Evolutionary conservation across 1,139 yeast species (phyloP), one percentile per base, ranked within the genome.

Genomic region (Blastobotrys arbuscula): DNA sequence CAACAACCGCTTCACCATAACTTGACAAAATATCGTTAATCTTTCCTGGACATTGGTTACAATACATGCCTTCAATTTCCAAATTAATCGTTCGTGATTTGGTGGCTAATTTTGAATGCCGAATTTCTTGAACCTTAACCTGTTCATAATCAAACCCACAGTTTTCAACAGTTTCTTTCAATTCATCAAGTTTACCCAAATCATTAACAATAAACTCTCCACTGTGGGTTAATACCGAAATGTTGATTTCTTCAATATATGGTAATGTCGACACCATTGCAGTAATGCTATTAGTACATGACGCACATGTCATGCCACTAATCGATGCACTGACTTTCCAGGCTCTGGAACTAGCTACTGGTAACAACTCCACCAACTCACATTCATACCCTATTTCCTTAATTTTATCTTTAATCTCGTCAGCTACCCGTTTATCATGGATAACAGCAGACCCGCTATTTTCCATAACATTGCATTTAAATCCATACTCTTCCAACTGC

Each of bases 241-340:
- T 72, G 10, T 77, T 77, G 34, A 73, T 69, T 26, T 77, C 80
- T 15, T 73, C 64, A 2, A 84, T 75, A 61, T 77, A 81, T 0
- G 79, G 77, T 35, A 82, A 64, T 6, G 71, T 75, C 5, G 70
- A 60, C 1, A 79, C 76, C 0, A 81, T 77, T 18, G 71, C 65
- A 9, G 69, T 65, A 30, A 84, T 78, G 0, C 88, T 70, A 44
- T 72, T 72, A 1, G 80, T 79, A 63, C 94, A 84, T 0, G 88
- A 79, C 5, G 85, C 80, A 67, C 92, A 84, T 0, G 89, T 79
- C 65, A 84, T 83, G 3, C 92, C 92, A 3, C 83, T 85, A 45
- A 84, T 77, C 0, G 79, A 66, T 1, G 87, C 88, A 8, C 73
- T 69, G 7, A 82, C 75, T 57, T 74, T 76, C 53, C 72, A 75